Evolutionary conservation across 768 basidiomycete genomes (phyloP).

Genomic region (Mrakia blollopis): DNA sequence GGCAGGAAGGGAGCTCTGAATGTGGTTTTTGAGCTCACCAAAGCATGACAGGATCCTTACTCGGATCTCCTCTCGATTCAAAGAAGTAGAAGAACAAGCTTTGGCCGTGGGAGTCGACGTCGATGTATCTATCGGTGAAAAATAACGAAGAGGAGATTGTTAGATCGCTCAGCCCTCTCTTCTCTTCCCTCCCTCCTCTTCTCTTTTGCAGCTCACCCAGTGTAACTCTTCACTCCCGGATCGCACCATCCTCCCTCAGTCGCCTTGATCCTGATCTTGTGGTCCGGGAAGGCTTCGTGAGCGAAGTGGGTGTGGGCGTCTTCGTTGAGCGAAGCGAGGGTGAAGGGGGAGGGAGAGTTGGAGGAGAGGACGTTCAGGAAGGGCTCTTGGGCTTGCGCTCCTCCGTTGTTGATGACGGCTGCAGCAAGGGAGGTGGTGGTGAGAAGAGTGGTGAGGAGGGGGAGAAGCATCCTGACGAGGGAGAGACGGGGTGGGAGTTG

Average conservation of each 20-base stretch:
- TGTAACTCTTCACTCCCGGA: slow-evolving; percentile 15
- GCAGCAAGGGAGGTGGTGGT: neutral
- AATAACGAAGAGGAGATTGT: neutral
- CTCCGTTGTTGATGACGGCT: neutral
- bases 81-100: slow-evolving; percentile 33
- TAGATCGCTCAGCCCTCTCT: neutral
- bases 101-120: slow-evolving; percentile 28
- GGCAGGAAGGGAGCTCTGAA: no score
- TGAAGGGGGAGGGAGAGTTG: neutral
- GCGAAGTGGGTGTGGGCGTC: slow-evolving; percentile 13
- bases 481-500: neutral
- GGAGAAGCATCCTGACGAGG: neutral
- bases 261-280: slow-evolving; percentile 22
- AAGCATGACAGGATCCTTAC: slow-evolving; percentile 32
- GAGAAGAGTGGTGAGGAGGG: neutral
- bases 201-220: neutral
- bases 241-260: slow-evolving; percentile 31
- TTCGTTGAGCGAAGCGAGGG: neutral
- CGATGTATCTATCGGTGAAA: slow-evolving; percentile 31
- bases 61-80: slow-evolving; percentile 27
- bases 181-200: neutral
- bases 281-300: slow-evolving; percentile 13
- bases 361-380: neutral
- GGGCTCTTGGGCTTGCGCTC: neutral
- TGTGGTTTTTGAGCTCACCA: slow-evolving; percentile 19